A percentile compares a stretch with the other conserved stretches of the same genome.
Conservation (phyloP, 78 protist genomes). For the slime mould (Dictyostelium discoideum) region dicty_2.7 NC_007088.5:2073001-2073500, state of each 20-base stretch:
- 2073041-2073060: slow-evolving; percentile 15
- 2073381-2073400: slow-evolving; percentile 3
- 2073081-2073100: neutral
- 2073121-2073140: neutral
- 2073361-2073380: slow-evolving; percentile 26
- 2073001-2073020: neutral
- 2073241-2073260: slow-evolving; percentile 45
- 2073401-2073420: neutral
- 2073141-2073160: neutral
- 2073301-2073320: neutral
- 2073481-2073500: neutral
- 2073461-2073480: neutral
- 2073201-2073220: neutral
- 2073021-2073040: neutral
- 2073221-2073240: slow-evolving; percentile 2
- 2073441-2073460: neutral
- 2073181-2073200: slow-evolving; percentile 47
- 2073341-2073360: neutral
- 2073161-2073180: neutral
- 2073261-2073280: slow-evolving; percentile 54
- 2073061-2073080: slow-evolving; percentile 17
- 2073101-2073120: neutral
- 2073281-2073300: neutral
- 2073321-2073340: neutral
- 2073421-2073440: neutral